Conservation (phyloP, 306 rosid species). For the Cucurbita maxima region DNA sequence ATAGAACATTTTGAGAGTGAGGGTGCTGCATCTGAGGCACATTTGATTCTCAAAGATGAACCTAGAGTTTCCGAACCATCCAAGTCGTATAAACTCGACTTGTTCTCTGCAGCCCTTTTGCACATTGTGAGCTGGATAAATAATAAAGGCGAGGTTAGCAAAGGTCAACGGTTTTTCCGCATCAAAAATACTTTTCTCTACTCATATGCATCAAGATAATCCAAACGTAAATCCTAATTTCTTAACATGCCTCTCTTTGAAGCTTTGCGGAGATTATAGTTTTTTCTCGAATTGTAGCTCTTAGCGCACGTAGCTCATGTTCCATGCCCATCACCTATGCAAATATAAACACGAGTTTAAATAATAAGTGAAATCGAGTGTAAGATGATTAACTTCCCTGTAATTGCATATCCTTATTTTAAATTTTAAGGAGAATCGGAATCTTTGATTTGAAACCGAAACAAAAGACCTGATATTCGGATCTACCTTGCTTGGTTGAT, state of each 20-base stretch:
- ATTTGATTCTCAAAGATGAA: slow-evolving; percentile 41
- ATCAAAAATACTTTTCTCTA: no score
- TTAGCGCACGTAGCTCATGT: slow-evolving; percentile 70
- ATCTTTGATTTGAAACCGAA: background rate
- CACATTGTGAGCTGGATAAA: slow-evolving; percentile 58
- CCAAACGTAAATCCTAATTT: background rate
- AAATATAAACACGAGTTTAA: slow-evolving; percentile 5
- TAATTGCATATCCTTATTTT: background rate
- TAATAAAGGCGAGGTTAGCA: background rate
- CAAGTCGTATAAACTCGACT: slow-evolving; percentile 28
- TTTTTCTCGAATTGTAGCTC: slow-evolving; percentile 83
- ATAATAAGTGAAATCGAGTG: background rate
- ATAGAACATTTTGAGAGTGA: slow-evolving; percentile 54
- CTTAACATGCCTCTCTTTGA: slow-evolving; percentile 68
- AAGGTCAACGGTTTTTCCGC: background rate
- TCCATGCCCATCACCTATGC: slow-evolving; percentile 89
- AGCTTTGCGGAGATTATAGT: slow-evolving; percentile 59
- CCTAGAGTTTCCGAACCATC: slow-evolving; percentile 76
- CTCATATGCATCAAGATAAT: background rate
- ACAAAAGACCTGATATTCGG: background rate
- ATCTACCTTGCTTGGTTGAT: slow-evolving; percentile 82
- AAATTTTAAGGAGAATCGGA: background rate
- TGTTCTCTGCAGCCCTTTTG: slow-evolving; percentile 68
- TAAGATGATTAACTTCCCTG: background rate
- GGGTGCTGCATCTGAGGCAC: slow-evolving; percentile 48